Base-by-base conservation (phyloP, 2,329 filamentous ascomycete genomes). In the Xylariales sp. region DNA sequence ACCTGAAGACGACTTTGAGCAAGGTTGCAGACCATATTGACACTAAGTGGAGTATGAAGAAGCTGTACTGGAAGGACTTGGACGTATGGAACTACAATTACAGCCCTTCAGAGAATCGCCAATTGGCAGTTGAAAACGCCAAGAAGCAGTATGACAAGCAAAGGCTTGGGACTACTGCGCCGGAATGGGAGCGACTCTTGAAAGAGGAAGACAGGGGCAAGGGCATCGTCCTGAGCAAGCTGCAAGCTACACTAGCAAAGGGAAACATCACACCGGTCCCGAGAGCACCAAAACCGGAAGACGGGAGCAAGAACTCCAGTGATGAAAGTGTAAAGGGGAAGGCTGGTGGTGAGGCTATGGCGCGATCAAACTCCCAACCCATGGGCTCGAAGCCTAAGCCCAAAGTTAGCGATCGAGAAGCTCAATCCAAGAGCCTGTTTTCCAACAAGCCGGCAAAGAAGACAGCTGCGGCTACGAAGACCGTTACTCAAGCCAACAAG, bases 11-110 rank as follows among this genome's bases (percentile, higher is more conserved):
- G 3, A 71, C 71, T 1, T 59, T 84, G 10, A 66, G 74, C 36
- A 84, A 82, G 60, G 76, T 80, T 16, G 79, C 76, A 40, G 67
- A 73, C 43, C 47, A 65, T 4, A 58, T 64, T 3, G 62, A 62
- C 4, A 68, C 74, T 46, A 78, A 69, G 49, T 84, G 74, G 70
- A 60, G 65, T 24, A 60, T 83, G 50, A 71, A 73, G 46, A 78
- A 76, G 60, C 62, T 67, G 18, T 76, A 70, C 47, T 84, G 74
- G 71, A 81, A 74, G 58, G 80, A 84, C 48, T 67, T 84, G 11
- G 78, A 84, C 49, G 75, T 82, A 16, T 84, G 75, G 71, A 73
- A 70, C 43, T 81, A 80, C 56, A 63, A 73, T 20, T 84, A 83
- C 53, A 64, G 66, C 32, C 66, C 58, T 27, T 60, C 69, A 14